phyloP scores from a whole-genome alignment of 768 basidiomycete genomes.

The Naganishia vishniacii region DNA sequence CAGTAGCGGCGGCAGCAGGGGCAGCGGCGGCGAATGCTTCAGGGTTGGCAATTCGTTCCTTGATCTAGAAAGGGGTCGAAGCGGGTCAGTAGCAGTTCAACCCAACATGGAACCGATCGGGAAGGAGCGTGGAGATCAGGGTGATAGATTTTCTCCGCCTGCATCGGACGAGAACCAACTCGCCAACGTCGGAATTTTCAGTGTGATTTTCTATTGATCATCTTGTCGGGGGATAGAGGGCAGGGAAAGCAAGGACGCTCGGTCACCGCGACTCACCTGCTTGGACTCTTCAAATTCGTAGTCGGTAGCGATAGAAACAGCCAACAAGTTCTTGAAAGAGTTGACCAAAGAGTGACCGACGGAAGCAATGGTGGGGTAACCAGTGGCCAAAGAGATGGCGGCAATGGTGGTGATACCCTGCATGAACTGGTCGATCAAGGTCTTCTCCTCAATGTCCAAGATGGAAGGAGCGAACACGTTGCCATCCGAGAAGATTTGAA shows the following conservation, averaged over 20 bases:
- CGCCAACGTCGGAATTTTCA: constrained; percentile 69
- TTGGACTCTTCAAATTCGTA: constrained; percentile 90
- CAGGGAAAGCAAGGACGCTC: constrained; percentile 5
- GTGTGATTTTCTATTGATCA: constrained; percentile 55
- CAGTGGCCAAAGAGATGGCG: constrained; percentile 86
- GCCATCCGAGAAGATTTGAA: constrained; percentile 92
- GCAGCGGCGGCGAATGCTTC: constrained; percentile 89
- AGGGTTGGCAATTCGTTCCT: constrained; percentile 95
- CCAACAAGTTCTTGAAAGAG: constrained; percentile 96
- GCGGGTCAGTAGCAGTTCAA: not conserved
- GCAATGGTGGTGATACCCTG: constrained; percentile 92
- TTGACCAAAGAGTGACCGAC: constrained; percentile 93
- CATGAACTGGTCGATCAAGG: constrained; percentile 86
- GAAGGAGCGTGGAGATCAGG: constrained; percentile 37
- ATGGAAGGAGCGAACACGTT: constrained; percentile 84
- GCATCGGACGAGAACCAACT: constrained; percentile 27
- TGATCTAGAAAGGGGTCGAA: constrained; percentile 59
- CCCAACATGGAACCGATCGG: constrained; percentile 31
- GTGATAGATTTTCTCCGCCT: constrained; percentile 26
- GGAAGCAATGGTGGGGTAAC: constrained; percentile 93
- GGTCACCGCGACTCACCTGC: constrained; percentile 70
- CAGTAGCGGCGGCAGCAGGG: constrained; percentile 56
- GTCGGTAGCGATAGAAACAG: constrained; percentile 80
- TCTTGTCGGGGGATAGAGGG: constrained; percentile 38
- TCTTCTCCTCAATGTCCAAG: constrained; percentile 85